Evolutionary conservation across 2,329 filamentous ascomycete genomes (phyloP).

Genomic region (Botryosphaeria agaves): DNA sequence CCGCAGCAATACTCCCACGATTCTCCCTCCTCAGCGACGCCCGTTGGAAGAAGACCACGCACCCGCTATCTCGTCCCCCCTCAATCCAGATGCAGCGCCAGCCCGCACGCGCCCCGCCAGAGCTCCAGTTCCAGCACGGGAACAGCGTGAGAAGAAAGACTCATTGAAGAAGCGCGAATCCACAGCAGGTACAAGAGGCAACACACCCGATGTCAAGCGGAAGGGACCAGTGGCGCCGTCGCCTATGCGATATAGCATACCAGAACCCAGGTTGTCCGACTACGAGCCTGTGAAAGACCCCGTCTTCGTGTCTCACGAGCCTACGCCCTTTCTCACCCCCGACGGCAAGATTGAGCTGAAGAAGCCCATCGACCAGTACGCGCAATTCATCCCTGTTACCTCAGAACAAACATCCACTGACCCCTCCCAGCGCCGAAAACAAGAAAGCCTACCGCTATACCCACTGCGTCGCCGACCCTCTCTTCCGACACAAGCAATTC

Average conservation of each 20-base stretch:
- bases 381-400: background rate
- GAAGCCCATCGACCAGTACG: constrained; percentile 28
- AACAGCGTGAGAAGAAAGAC: constrained; percentile 33
- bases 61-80: constrained; percentile 54
- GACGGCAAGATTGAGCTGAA: constrained; percentile 24
- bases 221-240: constrained; percentile 22
- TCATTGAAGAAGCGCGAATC: constrained; percentile 35
- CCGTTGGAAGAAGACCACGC: constrained; percentile 51
- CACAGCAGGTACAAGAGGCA: constrained; percentile 16
- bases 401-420: background rate
- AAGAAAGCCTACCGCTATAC: constrained; percentile 69
- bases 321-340: constrained; percentile 23
- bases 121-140: constrained; percentile 24
- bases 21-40: constrained; percentile 40
- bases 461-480: constrained; percentile 76
- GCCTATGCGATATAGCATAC: constrained; percentile 33
- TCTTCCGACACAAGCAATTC: constrained; percentile 71
- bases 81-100: constrained; percentile 46
- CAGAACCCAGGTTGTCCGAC: constrained; percentile 27
- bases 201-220: constrained; percentile 17
- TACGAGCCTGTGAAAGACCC: constrained; percentile 32
- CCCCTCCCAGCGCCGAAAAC: constrained; percentile 33
- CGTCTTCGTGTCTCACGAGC: constrained; percentile 28
- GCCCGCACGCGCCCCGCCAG: constrained; percentile 26
- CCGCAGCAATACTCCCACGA: constrained; percentile 16